Conservation (phyloP, 2,329 filamentous ascomycete species). For the Penicillium sp. region DNA sequence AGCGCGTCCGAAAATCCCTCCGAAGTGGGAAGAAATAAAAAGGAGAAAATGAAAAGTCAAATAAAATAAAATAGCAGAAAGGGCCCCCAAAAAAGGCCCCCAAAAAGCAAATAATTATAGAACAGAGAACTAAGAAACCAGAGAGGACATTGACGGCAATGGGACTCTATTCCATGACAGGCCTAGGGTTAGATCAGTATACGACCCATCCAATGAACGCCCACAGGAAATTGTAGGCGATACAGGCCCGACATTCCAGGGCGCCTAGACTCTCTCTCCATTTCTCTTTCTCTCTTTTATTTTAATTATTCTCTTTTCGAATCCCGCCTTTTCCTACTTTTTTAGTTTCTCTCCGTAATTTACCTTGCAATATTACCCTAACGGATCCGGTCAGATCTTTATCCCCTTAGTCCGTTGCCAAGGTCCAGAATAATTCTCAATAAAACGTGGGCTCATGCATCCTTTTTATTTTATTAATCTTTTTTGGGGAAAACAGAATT, state of each 20-base stretch:
- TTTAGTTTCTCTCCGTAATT: background rate
- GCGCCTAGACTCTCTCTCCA: background rate
- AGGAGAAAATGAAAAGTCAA: background rate
- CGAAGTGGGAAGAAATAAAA: background rate
- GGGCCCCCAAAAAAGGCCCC: background rate
- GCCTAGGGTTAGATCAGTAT: slow-evolving; percentile 7
- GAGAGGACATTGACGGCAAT: too few species aligned
- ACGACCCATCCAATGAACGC: background rate
- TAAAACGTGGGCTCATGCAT: slow-evolving; percentile 8
- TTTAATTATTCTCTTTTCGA: too few species aligned
- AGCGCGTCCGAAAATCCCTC: background rate
- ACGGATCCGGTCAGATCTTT: slow-evolving; percentile 25
- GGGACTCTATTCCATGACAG: background rate
- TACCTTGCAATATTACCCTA: background rate
- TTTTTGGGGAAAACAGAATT: background rate
- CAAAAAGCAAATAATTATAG: background rate
- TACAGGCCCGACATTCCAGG: background rate
- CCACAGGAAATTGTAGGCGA: background rate
- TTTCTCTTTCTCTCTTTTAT: background rate
- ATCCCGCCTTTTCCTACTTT: too few species aligned
- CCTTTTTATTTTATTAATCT: background rate
- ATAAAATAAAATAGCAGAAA: background rate
- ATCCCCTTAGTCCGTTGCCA: slow-evolving; percentile 28
- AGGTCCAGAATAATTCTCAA: slow-evolving; percentile 3
- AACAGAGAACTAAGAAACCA: background rate